Evolutionary conservation across 192 early-diverging fungal genomes (phyloP), one percentile per base, ranked within the genome.

Genomic region (Gamsiella multidivaricata): DNA sequence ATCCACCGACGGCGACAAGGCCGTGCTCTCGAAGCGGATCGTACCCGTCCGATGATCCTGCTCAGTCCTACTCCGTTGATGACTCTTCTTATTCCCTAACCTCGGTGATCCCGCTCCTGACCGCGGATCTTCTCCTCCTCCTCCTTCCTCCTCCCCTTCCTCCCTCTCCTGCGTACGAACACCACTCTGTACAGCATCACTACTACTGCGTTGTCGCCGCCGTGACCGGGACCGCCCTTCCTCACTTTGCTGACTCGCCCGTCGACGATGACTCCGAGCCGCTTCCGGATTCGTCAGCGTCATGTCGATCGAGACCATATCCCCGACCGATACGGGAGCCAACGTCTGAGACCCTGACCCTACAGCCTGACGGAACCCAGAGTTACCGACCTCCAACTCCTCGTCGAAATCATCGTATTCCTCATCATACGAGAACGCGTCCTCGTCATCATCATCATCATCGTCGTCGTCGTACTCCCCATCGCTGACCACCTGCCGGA

Each of bases 401-500:
- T 63, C 39, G 10, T 61, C 69, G 31, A 33, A 56, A 12, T 57
- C 70, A 22, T 76, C 64, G 33, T 76, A 54, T 7, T 76, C 59
- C 36, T 68, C 64, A 9, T 66, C 63, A 34, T 43, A 76, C 22
- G 65, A 67, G n/a, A 54, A 61, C 0, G 39, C 60, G 20, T 75
- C 71, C 7, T 65, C 63, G 14, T 73, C 70, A 17, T 65, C 47
- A 22, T 74, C 63, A 33, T 59, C 61, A 15, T 78, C 64, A 15
- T 66, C 57, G 20, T 62, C 58, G 14, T 64, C 14, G 17, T 68
- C 65, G 52, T 78, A 78, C 29, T 78, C 74, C 25, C 74, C 74
- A 69, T 78, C 74, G 37, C 74, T 78, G 39, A 78, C 74, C 25
- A 78, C 74, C 41, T 78, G 74, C 5, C 74, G 74, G 60, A 69